phyloP scores from a whole-genome alignment of 305 asterid genomes.

The Fraxinus nigra region DNA sequence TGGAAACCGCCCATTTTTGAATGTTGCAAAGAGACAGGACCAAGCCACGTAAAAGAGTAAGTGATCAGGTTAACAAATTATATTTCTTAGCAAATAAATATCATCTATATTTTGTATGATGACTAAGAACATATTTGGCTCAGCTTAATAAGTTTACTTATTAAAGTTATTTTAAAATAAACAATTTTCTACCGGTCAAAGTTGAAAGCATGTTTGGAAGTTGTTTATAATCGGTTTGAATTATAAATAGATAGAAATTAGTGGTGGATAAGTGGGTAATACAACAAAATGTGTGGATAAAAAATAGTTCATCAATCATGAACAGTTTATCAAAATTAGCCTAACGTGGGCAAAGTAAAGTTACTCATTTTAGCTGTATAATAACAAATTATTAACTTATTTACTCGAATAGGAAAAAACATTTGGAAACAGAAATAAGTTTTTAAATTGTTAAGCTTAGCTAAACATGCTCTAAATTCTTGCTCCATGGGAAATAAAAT shows the following conservation, averaged over 20 bases:
- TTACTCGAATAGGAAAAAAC: not conserved
- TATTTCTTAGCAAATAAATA: not conserved
- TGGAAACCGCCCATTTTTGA: slow-evolving; percentile 90
- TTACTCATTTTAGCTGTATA: not conserved
- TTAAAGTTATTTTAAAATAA: not conserved
- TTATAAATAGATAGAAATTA: not conserved
- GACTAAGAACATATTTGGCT: not conserved
- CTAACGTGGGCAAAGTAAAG: not conserved
- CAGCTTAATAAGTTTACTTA: not conserved
- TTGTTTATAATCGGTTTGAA: not conserved
- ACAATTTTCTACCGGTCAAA: not conserved
- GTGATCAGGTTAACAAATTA: slow-evolving; percentile 27
- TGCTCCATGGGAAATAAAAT: not conserved
- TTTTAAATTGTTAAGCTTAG: not conserved
- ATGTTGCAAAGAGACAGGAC: slow-evolving; percentile 70
- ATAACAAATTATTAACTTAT: not conserved
- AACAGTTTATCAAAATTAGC: not conserved
- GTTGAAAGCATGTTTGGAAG: not conserved
- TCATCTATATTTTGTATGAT: not conserved
- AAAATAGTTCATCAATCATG: not conserved
- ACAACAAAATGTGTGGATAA: not conserved
- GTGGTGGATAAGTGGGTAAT: not conserved
- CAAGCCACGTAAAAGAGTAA: slow-evolving; percentile 82
- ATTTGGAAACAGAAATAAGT: not conserved
- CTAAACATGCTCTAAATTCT: not conserved